These are phyloP conservation scores for Solanum chilense DNA, from an alignment of 257 asterid genomes.

Conservation along the genomic window DNA sequence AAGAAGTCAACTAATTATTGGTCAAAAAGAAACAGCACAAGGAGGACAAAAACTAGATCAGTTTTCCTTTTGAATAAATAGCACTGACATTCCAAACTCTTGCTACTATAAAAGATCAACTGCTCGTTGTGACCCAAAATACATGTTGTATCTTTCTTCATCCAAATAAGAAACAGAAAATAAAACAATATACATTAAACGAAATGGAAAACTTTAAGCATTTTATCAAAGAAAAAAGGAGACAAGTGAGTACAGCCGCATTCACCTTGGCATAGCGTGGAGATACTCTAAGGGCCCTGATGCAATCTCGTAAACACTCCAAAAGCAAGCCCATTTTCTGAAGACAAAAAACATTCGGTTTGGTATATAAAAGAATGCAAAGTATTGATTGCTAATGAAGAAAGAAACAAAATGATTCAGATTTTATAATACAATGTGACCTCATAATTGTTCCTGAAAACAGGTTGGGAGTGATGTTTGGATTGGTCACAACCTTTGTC, in stretches of 20 bases:
- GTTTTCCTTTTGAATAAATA: not conserved
- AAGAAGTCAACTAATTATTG: not conserved
- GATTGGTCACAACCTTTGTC: not conserved
- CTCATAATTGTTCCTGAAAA: not conserved
- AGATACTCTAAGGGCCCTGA: slow-evolving; percentile 44
- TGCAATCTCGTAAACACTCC: slow-evolving; percentile 72
- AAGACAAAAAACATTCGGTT: not conserved
- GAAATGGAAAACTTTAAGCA: not conserved
- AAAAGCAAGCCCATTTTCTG: slow-evolving; percentile 68
- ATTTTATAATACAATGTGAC: not conserved
- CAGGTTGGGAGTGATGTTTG: not conserved
- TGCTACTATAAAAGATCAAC: not conserved
- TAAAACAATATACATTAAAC: not conserved
- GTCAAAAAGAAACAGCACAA: not conserved
- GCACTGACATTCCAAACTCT: not conserved
- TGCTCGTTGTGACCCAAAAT: not conserved
- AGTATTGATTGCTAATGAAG: not conserved
- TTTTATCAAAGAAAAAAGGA: not conserved
- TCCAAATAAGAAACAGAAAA: not conserved
- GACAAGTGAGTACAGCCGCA: not conserved
- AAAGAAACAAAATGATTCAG: not conserved
- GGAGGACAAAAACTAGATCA: not conserved
- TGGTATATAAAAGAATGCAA: not conserved
- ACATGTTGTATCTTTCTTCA: not conserved
- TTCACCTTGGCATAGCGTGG: slow-evolving; percentile 77